Evolutionary conservation across 192 early-diverging fungal genomes (phyloP), one percentile per base, ranked within the genome.

Genomic region (Polychytrium aggregatum): DNA sequence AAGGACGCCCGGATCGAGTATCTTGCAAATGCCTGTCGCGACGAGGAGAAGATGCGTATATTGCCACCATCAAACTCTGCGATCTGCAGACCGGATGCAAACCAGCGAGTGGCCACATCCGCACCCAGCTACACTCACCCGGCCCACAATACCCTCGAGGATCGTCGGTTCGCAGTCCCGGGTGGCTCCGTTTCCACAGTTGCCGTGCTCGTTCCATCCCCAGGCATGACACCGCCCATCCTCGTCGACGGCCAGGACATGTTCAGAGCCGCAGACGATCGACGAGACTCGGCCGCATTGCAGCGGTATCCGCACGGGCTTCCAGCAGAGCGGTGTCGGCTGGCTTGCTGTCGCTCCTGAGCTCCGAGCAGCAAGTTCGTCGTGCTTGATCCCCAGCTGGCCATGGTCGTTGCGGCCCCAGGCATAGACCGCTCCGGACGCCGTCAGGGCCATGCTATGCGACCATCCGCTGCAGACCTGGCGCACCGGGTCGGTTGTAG

Each of bases 161-260:
- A 7, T 24, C 5, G 45, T 55, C 13, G 17, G 27, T 11, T 7
- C 2, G 1, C 65, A 50, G 46, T 62, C 53, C 14, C 17, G 11
- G 0, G 44, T 50, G 20, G 48, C 37, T 22, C 71, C 72, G 14
- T 70, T 59, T 14, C 82, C 82, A 45, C 86, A 89, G 49, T 90
- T 94, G 20, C 88, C 88, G 63, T 94, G 90, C 56, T 94, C 90
- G 56, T 94, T 94, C 90, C 90, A 94, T 0, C 90, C 90, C 90
- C 90, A 94, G 16, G 70, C 58, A 41, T 64, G 63, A 30, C 74
- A 78, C 1, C 41, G 34, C 0, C 75, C 76, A 3, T 56, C 47
- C 0, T 43, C 41, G 0, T 61, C 62, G 22, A 83, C 44, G 1
- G 70, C 79, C 3, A 90, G 44, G 0, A 68, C 64, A 52, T 87